Evolutionary conservation across 305 asterid species (phyloP).

Genomic region (Ilex paraguariensis): DNA sequence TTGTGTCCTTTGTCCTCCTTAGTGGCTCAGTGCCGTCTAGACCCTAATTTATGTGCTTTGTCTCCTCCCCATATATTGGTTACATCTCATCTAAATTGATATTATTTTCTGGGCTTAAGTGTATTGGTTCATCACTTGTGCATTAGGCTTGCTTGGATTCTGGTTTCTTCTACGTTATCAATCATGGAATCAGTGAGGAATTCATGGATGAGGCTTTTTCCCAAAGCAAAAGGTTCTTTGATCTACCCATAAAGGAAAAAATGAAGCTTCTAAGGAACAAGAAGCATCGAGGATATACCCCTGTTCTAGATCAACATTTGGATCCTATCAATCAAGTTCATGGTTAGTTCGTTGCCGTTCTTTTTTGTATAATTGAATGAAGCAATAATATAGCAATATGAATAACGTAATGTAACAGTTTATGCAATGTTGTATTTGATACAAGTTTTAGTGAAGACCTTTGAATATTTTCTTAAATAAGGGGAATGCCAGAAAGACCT

Average conservation of each 20-base stretch:
- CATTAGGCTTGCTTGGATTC: conserved; percentile 78
- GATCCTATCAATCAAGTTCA: conserved; percentile 68
- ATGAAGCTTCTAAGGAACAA: conserved; percentile 73
- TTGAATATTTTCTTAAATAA: too few species aligned
- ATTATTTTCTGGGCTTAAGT: conserved; percentile 1
- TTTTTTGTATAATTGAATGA: not conserved
- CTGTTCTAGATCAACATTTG: conserved; percentile 63
- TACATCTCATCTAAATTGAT: not conserved
- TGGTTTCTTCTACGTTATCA: conserved; percentile 81
- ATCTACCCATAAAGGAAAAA: conserved; percentile 62
- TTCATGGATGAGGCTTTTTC: conserved; percentile 76
- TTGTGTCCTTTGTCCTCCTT: too few species aligned
- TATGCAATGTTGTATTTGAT: too few species aligned
- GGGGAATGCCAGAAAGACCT: too few species aligned
- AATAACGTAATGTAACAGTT: too few species aligned
- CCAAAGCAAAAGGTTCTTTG: conserved; percentile 69
- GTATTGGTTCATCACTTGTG: conserved; percentile 9
- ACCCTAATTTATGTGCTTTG: too few species aligned
- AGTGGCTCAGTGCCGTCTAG: too few species aligned
- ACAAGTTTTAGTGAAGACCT: too few species aligned
- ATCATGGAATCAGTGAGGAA: conserved; percentile 71
- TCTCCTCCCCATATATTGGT: not conserved
- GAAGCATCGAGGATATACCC: conserved; percentile 87
- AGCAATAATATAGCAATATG: too few species aligned
- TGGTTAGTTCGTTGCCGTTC: conserved; percentile 35